Evolutionary conservation across 345 rosid species (phyloP).

Genomic region (Aegle marmelos): DNA sequence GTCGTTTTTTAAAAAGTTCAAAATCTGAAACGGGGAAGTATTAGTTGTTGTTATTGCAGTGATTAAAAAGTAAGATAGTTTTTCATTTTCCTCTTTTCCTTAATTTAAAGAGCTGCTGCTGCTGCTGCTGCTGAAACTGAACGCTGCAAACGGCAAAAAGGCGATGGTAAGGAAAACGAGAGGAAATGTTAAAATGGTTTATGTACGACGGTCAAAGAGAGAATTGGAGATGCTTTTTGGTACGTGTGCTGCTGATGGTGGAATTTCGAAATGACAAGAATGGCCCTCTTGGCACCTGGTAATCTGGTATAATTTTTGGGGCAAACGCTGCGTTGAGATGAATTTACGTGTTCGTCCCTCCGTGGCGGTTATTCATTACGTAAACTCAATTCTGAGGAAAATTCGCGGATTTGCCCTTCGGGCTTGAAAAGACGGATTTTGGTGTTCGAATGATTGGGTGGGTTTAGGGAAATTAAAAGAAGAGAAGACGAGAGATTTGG

Average conservation of each 20-base stretch:
- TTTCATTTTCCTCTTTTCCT: no score
- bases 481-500: neutral
- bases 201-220: slow-evolving; percentile 40
- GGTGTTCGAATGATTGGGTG: no score
- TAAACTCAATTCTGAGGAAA: no score
- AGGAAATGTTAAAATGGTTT: neutral
- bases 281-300: no score
- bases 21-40: slow-evolving; percentile 6
- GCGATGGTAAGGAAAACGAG: neutral
- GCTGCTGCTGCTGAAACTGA: slow-evolving; percentile 17
- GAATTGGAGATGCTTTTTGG: slow-evolving; percentile 29
- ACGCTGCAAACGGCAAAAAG: slow-evolving; percentile 15
- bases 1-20: neutral
- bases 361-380: no score
- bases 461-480: no score
- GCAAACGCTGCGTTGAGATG: no score
- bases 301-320: no score
- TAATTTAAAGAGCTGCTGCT: neutral
- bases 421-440: no score
- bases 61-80: no score
- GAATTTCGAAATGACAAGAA: neutral
- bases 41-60: neutral
- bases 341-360: no score
- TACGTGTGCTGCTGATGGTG: neutral
- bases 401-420: no score